Base-by-base conservation (phyloP, 2,329 filamentous ascomycete species). In the Microcyclospora tardicrescens region DNA sequence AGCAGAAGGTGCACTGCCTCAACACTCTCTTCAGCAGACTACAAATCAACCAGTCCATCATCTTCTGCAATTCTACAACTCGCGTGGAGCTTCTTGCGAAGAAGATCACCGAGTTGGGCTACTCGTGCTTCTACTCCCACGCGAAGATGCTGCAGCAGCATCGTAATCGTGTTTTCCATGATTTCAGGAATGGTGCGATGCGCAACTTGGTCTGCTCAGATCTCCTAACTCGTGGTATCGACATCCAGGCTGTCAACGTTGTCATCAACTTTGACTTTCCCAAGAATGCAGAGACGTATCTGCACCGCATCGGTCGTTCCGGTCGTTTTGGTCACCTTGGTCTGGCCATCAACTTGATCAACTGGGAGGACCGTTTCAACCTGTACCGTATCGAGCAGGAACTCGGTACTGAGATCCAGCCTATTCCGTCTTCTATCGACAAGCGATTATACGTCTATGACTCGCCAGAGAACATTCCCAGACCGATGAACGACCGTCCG, bases 261-360 rank as follows among this genome's bases (percentile, higher is more conserved):
- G 91, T 98, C 59, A 98, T 98, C 75, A 98, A 98, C 69, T 98
- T 98, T 57, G 91, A 98, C 58, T 98, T 98, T 62, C 91, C 91
- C 39, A 98, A 98, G 69, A 98, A 98, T 56, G 93, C 91, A 12
- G 91, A 98, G 66, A 98, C 91, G 0, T 98, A 98, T 59, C 78
- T 98, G 41, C 91, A 98, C 66, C 85, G 91, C 51, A 98, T 98
- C 59, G 91, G 91, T 69, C 84, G 91, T 59, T 98, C 91, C 37
- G 91, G 91, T 50, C 84, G 91, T 49, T 98, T 94, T 60, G 91
- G 91, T 49, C 91, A 98, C 65, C 73, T 96, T 57, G 91, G 91
- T 73, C 71, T 98, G 50, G 93, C 93, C 47, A 98, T 98, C 60
- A 98, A 98, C 65, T 70, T 98, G 60, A 98, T 98, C 72, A 96